Percentiles rank a stretch among this genome's conserved stretches.
Evolutionary conservation across 2,329 filamentous ascomycete genomes (phyloP).

Genomic region (Exophiala alcalophila): DNA sequence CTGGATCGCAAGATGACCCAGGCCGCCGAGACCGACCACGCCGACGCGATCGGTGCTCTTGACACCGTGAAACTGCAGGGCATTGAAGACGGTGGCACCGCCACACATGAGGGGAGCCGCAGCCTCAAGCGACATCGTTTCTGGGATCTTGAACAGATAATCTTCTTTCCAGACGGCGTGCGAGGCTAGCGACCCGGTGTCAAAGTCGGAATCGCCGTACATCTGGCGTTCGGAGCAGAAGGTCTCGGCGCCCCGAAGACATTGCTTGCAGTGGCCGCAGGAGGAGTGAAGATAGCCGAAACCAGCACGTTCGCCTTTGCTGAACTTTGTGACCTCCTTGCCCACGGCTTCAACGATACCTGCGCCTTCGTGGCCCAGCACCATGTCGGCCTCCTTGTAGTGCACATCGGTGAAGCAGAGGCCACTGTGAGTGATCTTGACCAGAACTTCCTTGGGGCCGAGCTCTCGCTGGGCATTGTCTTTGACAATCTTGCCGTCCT

Average conservation of each 20-base stretch:
- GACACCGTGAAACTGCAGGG: conserved; percentile 40
- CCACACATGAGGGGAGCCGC: conserved; percentile 34
- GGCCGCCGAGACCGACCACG: conserved; percentile 70
- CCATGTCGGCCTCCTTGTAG: conserved; percentile 18
- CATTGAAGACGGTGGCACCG: conserved; percentile 38
- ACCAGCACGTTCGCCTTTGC: conserved; percentile 43
- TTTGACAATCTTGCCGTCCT: conserved; percentile 56
- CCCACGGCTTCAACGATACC: conserved; percentile 30
- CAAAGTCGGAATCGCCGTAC: conserved; percentile 37
- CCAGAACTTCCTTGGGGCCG: conserved; percentile 55
- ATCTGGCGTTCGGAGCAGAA: conserved; percentile 25
- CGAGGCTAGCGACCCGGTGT: conserved; percentile 40
- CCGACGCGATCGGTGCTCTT: conserved; percentile 54
- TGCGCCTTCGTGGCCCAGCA: conserved; percentile 32
- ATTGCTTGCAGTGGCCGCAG: conserved; percentile 40
- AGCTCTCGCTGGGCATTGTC: conserved; percentile 47
- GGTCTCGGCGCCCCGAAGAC: conserved; percentile 20
- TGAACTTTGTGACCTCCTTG: conserved; percentile 33
- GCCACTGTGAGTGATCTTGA: conserved; percentile 64
- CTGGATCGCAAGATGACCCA: conserved; percentile 75
- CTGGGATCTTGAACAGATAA: conserved; percentile 39
- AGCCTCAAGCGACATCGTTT: conserved; percentile 30
- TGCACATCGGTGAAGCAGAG: conserved; percentile 60
- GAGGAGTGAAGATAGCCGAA: conserved; percentile 41
- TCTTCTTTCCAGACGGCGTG: conserved; percentile 42